phyloP scores from a whole-genome alignment of 257 asterid species.

The Solanum acaule region DNA sequence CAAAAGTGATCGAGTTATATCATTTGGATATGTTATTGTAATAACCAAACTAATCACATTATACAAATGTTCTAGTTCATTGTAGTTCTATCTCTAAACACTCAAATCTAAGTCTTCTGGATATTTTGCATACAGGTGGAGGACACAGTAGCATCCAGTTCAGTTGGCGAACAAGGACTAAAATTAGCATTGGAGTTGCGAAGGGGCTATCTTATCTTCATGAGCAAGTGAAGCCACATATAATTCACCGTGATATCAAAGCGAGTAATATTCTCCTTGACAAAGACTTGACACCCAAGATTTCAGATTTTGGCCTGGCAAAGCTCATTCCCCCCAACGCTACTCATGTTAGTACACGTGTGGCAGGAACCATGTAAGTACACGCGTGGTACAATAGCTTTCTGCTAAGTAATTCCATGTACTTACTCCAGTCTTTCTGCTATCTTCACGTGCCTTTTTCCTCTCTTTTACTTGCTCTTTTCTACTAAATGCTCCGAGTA shows the following conservation, averaged over 20 bases:
- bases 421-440: not conserved
- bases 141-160: constrained; percentile 35
- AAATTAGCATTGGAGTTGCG: constrained; percentile 73
- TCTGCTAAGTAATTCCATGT: not conserved
- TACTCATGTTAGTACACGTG: constrained; percentile 95
- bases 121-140: constrained; percentile 34
- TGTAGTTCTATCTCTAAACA: not conserved
- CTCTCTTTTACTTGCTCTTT: not conserved
- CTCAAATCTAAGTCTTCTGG: constrained; percentile 7
- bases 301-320: constrained; percentile 96
- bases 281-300: constrained; percentile 70
- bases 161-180: constrained; percentile 60
- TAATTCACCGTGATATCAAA: constrained; percentile 91
- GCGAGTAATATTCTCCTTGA: constrained; percentile 95
- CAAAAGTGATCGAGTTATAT: not conserved
- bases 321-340: constrained; percentile 76
- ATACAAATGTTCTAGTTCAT: not conserved
- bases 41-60: not conserved
- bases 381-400: not conserved
- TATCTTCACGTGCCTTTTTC: no score
- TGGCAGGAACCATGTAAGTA: constrained; percentile 92
- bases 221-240: constrained; percentile 85
- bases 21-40: not conserved
- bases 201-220: constrained; percentile 87
- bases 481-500: not conserved